Evolutionary conservation across 805 yeast species (phyloP).

Genomic region (Yarrowia alimentaria): DNA sequence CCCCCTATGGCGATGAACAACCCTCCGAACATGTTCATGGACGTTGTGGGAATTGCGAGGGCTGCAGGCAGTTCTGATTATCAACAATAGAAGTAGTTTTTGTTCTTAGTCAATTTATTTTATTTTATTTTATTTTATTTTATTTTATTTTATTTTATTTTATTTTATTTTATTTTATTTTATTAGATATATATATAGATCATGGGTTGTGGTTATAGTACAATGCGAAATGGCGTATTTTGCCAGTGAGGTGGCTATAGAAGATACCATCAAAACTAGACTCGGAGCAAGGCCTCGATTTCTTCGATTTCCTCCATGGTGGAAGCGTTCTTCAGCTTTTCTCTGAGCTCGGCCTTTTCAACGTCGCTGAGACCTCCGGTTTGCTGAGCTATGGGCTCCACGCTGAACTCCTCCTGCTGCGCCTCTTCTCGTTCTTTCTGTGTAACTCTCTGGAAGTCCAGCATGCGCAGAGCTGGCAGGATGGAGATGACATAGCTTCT

Average conservation of each 20-base stretch:
- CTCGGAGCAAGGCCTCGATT: constrained; percentile 55
- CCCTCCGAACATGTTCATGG: no score
- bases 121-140: no score
- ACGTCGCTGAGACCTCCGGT: constrained; percentile 35
- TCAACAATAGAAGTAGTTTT: no score
- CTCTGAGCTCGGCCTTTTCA: constrained; percentile 52
- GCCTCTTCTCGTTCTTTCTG: constrained; percentile 52
- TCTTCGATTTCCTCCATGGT: constrained; percentile 72
- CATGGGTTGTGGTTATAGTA: neutral
- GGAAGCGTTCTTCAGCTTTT: constrained; percentile 59
- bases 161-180: neutral
- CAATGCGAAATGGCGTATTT: constrained; percentile 12
- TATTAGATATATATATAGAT: neutral
- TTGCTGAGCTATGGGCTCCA: constrained; percentile 46
- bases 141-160: no score
- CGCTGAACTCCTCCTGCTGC: constrained; percentile 39
- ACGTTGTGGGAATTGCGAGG: no score
- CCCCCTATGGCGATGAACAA: no score
- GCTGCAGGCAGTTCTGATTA: no score
- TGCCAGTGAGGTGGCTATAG: no score
- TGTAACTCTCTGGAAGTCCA: constrained; percentile 68
- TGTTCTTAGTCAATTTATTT: no score
- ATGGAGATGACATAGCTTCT: constrained; percentile 59
- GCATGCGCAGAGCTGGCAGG: constrained; percentile 58
- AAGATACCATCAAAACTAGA: no score